These are phyloP conservation scores for Juglanconis oblonga DNA, from an alignment of 2,329 filamentous ascomycete genomes.

Conservation along the genomic window DNA sequence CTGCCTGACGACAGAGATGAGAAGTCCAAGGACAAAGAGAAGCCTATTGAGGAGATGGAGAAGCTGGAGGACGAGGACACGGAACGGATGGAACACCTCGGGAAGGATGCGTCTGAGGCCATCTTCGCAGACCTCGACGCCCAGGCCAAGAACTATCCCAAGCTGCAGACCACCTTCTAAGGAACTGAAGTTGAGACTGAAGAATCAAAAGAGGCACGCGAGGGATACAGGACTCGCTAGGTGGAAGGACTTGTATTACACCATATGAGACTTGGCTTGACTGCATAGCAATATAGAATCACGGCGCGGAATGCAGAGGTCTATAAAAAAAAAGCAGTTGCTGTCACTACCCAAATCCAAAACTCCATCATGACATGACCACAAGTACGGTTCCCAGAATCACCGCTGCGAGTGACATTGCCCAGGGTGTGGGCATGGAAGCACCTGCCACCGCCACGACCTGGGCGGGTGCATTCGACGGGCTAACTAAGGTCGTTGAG, in stretches of 20 bases:
- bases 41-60: conserved; percentile 69
- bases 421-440: background rate
- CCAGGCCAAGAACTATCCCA: conserved; percentile 59
- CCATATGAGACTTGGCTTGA: too few species aligned
- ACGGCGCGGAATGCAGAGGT: background rate
- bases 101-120: conserved; percentile 41
- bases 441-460: background rate
- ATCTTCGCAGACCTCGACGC: conserved; percentile 47
- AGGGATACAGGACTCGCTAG: too few species aligned
- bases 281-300: background rate
- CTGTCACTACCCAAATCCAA: background rate
- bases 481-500: background rate
- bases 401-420: background rate
- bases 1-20: conserved; percentile 54
- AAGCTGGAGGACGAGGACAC: conserved; percentile 74
- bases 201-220: too few species aligned
- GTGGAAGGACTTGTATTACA: too few species aligned
- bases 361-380: too few species aligned
- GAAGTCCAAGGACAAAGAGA: conserved; percentile 55
- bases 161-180: conserved; percentile 57
- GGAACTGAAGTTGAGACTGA: background rate
- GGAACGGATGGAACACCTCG: conserved; percentile 56
- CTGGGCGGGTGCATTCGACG: background rate
- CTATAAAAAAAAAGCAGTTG: background rate
- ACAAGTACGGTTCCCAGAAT: too few species aligned